Evolutionary conservation across 495 filamentous ascomycete genomes (phyloP), one percentile per base, ranked within the genome.

Genomic region (Trichoderma parareesei): DNA sequence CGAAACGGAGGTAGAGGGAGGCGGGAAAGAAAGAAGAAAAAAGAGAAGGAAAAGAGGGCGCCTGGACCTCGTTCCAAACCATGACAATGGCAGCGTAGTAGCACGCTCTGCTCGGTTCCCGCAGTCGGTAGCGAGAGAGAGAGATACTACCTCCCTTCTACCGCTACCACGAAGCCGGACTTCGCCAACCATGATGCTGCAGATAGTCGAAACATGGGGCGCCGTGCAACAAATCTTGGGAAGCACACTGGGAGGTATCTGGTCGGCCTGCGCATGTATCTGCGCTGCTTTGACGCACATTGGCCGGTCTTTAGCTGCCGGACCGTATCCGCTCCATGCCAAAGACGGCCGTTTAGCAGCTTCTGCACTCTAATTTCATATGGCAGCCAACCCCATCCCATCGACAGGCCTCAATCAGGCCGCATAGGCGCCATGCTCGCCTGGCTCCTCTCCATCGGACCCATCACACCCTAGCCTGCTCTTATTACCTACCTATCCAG

Each of bases 401-500:
- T 35, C 37, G 53, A 57, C 53, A 37, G 53, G 53, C 53, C 53
- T 57, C 20, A 35, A 18, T 27, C 53, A 57, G 53, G 53, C 53
- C 53, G 53, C 53, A 57, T 57, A 57, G 53, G 53, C 53, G 53
- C 53, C 53, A 57, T 57, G 53, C 53, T 57, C 53, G 27, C 18
- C 53, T 57, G 53, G 53, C 53, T 57, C 48, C 48, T 55, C 53
- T 57, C 53, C 53, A 57, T 57, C 27, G 53, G 53, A 57, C 53
- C 53, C 53, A 57, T 57, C 53, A 57, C 53, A 57, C 53, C 53
- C 53, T 27, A 13, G 53, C 53, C 53, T 35, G 53, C 20, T 57
- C 53, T 57, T 57, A 33, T 57, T 57, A 57, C 53, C 27, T 57
- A 33, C 5, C 9, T 14, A 35, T 57, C 53, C 27, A 13, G 10